Conservation (phyloP, 2,329 filamentous ascomycete genomes). For the Hymenoscyphus salicellus region DNA sequence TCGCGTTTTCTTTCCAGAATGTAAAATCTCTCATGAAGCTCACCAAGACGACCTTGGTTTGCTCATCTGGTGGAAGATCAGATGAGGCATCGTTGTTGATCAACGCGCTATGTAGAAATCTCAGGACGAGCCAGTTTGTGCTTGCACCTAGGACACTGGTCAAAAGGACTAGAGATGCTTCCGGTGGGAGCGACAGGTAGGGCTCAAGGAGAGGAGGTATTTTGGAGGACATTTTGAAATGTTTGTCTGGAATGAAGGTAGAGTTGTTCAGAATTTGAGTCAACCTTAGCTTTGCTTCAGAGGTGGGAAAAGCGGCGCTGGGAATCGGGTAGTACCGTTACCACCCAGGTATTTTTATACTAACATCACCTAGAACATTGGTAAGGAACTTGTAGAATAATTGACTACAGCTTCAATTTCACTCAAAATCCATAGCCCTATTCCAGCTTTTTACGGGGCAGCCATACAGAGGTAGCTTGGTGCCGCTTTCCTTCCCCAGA, state of each 20-base stretch:
- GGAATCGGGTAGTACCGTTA: background rate
- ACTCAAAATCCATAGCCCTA: background rate
- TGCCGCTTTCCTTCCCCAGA: background rate
- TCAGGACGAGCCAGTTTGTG: slow-evolving; percentile 63
- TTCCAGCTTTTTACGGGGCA: background rate
- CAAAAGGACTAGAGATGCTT: slow-evolving; percentile 61
- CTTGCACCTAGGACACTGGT: slow-evolving; percentile 65
- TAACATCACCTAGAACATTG: background rate
- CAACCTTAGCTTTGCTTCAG: background rate
- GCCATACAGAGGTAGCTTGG: background rate
- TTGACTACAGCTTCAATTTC: background rate
- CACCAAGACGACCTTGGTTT: slow-evolving; percentile 65
- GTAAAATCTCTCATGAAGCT: slow-evolving; percentile 76
- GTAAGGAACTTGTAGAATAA: background rate
- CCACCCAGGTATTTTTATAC: background rate
- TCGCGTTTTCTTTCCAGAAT: slow-evolving; percentile 74
- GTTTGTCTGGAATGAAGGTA: background rate
- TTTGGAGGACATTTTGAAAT: slow-evolving; percentile 29
- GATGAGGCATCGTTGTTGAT: slow-evolving; percentile 33
- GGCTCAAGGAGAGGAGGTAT: slow-evolving; percentile 61
- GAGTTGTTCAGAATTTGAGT: background rate
- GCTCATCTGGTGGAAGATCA: slow-evolving; percentile 28
- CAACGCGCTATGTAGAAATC: slow-evolving; percentile 44
- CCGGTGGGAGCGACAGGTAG: slow-evolving; percentile 57
- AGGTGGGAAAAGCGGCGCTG: background rate